Evolutionary conservation across 2,329 filamentous ascomycete genomes (phyloP), one percentile per base, ranked within the genome.

Genomic region (Ascochyta clinopodiicola): DNA sequence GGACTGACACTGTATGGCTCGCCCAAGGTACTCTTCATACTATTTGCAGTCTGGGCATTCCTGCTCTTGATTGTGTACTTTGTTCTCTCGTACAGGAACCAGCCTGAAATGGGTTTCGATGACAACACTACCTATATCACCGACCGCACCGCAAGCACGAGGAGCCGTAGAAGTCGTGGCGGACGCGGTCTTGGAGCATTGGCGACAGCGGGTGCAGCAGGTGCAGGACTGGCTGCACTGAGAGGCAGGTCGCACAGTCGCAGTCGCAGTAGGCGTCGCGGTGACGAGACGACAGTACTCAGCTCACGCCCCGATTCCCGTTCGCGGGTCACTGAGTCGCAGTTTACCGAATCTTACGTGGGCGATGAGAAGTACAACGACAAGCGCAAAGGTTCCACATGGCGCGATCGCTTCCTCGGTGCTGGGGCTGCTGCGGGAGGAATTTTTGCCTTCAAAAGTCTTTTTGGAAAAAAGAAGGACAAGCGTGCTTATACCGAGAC

Each of bases 1-100:
- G 95, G 95, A 0, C 81, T 99, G 42, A 93, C 93, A 0, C 81
- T 99, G 1, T 99, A 97, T 69, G 95, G 95, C 6, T 96, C 93
- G 27, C 94, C 95, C 5, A 86, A 89, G 68, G 85, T 84, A 34
- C 82, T 93, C 3, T 99, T 98, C 73, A 87, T 99, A 47, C 80
- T 98, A 3, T 99, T 90, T 69, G 84, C 93, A 0, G 60, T 98
- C 0, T 94, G 89, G 81, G 88, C 89, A 73, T 85, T 86, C 25
- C 81, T 90, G 17, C 78, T 97, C 31, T 64, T 97, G 15, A 68
- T 92, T 2, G 61, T 86, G 13, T 97, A 92, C 75, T 96, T 98
- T 67, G 80, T 94, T 51, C 80, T 96, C 31, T 89, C 88, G 61
- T 96, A 90, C 75, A 81, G 85, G 74, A 88, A 78, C 75, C 86